Percentiles rank a stretch among this genome's conserved stretches.
Evolutionary conservation across 2,329 filamentous ascomycete genomes (phyloP).

Genomic region (Thermoascus crustaceus): DNA sequence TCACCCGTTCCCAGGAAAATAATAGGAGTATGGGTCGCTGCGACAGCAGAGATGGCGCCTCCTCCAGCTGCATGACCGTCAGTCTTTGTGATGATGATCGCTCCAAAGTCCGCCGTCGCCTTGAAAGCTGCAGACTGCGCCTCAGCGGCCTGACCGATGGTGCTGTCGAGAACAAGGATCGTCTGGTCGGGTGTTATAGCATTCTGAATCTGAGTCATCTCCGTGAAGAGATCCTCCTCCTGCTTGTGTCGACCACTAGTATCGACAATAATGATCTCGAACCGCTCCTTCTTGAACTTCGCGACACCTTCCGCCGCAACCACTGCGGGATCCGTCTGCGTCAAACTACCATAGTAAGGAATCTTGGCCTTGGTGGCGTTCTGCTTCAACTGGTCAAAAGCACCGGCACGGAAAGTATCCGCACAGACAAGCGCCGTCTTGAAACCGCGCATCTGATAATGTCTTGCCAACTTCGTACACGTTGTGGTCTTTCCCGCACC

Average conservation of each 20-base stretch:
- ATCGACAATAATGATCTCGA: constrained; percentile 98
- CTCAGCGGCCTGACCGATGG: constrained; percentile 93
- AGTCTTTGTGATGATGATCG: constrained; percentile 98
- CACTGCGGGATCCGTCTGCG: constrained; percentile 88
- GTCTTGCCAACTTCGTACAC: constrained; percentile 90
- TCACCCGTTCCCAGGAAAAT: constrained; percentile 97
- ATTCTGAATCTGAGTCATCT: constrained; percentile 93
- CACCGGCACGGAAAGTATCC: constrained; percentile 96
- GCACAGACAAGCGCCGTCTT: constrained; percentile 91
- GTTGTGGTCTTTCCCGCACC: constrained; percentile 97
- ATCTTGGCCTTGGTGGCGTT: constrained; percentile 99
- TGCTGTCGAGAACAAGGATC: constrained; percentile 95
- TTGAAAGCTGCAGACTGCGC: constrained; percentile 95
- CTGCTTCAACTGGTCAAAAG: constrained; percentile 97
- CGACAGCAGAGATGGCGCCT: constrained; percentile 94
- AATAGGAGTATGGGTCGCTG: constrained; percentile 91
- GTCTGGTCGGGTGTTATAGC: constrained; percentile 92
- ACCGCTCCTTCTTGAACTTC: constrained; percentile 97
- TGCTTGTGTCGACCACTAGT: constrained; percentile 92
- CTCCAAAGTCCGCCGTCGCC: constrained; percentile 90
- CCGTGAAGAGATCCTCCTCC: constrained; percentile 87
- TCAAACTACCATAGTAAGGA: constrained; percentile 93
- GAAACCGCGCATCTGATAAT: constrained; percentile 91
- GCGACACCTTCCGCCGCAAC: constrained; percentile 94
- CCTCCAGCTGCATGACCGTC: constrained; percentile 92